Percentiles rank a stretch among this genome's conserved stretches.
Conservation (phyloP, 2,329 filamentous ascomycete genomes). For the Neofusicoccum ribis region DNA sequence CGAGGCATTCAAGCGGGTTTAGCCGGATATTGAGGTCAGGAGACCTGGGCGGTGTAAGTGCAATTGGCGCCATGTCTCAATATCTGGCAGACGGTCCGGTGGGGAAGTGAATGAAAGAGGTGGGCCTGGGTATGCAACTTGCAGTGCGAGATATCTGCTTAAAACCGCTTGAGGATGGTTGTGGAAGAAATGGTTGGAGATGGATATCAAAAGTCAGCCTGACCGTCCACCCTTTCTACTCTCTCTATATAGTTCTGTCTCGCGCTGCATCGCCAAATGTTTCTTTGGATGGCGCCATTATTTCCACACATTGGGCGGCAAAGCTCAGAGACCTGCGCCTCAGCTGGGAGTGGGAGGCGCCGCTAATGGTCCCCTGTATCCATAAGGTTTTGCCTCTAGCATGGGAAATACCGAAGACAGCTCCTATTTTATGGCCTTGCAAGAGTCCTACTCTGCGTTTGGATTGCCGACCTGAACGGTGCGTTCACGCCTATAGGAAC, state of each 20-base stretch:
- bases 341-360: background rate
- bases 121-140: background rate
- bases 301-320: background rate
- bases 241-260: background rate
- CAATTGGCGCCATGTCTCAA: background rate
- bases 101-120: background rate
- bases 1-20: background rate
- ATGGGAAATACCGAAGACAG: background rate
- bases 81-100: background rate
- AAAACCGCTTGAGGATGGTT: background rate
- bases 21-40: background rate
- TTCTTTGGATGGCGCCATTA: background rate
- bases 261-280: background rate
- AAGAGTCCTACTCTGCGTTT: background rate
- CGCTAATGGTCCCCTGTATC: background rate
- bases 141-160: background rate
- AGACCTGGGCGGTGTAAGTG: background rate
- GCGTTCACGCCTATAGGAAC: too few species aligned
- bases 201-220: background rate
- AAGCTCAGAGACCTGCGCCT: constrained; percentile 3
- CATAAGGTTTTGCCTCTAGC: background rate
- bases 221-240: background rate
- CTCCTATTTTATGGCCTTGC: too few species aligned
- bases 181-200: background rate
- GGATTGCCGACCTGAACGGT: background rate